phyloP scores from a whole-genome alignment of 345 rosid species.

The Cardiospermum halicacabum region DNA sequence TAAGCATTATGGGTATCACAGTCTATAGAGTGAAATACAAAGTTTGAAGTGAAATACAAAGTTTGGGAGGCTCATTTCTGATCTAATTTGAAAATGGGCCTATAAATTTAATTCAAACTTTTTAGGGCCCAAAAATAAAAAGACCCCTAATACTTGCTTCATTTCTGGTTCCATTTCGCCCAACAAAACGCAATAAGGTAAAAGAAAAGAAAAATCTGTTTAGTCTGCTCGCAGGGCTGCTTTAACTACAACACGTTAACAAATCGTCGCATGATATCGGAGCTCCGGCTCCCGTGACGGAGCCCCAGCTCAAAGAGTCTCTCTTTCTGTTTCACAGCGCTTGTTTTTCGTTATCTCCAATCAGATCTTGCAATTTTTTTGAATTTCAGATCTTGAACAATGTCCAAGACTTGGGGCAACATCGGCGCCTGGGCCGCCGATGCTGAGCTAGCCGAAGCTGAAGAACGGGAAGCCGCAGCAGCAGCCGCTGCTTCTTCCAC shows the following conservation, averaged over 20 bases:
- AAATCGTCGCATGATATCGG: constrained; percentile 43
- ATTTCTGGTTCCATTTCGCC: background rate
- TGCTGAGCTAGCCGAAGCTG: constrained; percentile 75
- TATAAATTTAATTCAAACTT: no score
- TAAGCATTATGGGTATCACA: no score
- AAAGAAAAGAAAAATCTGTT: background rate
- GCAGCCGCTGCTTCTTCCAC: constrained; percentile 28
- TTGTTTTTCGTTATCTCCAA: background rate
- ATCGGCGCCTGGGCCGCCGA: constrained; percentile 98
- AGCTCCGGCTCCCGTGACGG: constrained; percentile 60
- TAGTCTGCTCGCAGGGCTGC: background rate
- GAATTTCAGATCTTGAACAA: constrained; percentile 28
- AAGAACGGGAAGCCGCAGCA: constrained; percentile 36
- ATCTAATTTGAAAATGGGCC: no score
- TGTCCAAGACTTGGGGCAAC: constrained; percentile 72
- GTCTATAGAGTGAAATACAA: no score
- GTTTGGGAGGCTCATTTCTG: no score
- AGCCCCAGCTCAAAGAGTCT: constrained; percentile 28
- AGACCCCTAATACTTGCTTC: background rate
- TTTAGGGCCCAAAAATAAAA: no score
- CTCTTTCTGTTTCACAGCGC: no score
- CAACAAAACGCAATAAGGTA: background rate
- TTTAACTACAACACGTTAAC: background rate
- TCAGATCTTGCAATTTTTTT: constrained; percentile 13
- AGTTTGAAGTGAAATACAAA: no score